Evolutionary conservation across 2,329 filamentous ascomycete species (phyloP), one percentile per base, ranked within the genome.

Genomic region (Aspergillus unguis): DNA sequence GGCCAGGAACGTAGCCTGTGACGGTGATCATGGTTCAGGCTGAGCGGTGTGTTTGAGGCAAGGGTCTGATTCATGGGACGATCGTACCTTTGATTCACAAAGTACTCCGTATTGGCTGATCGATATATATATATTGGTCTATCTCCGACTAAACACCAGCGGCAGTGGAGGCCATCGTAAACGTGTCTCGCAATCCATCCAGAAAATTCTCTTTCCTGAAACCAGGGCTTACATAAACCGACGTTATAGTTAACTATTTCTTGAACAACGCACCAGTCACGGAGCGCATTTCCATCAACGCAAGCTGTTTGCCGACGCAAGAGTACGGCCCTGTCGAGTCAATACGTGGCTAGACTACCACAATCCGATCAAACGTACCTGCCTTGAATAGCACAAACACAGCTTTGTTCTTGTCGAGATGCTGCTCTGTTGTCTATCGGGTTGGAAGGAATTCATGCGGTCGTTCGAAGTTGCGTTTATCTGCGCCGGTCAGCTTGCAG

Each of bases 201-300:
- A 11, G 9, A 11, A 36, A 11, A n/a, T 8, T 3, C n/a, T 36
- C 33, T 4, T 36, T 36, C 5, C 33, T 36, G 9, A 11, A 10
- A 11, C 10, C 33, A 11, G 33, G 33, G 33, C 9, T 11, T 11
- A 10, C 9, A 8, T 17, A 17, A 17, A 17, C 17, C 17, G 17
- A 17, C 17, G 17, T 17, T 17, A 17, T 17, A 17, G 17, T 17
- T 17, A n/a, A n/a, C 3, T 36, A 36, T 36, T 10, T 4, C 10
- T 41, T 27, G 3, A 41, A 6, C 9, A 41, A 10, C 5, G 6
- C 23, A 6, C 7, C 38, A 10, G 38, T 28, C 10, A 41, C 38
- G 23, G 17, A 41, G 23, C 48, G 48, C 38, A 50, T 32, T 27
- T 50, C 40, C 25, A 50, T 50, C 6, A 44, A 28, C 8, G 48